Percentiles rank a stretch among this genome's conserved stretches.
Evolutionary conservation across 1,284 basidiomycete genomes (phyloP).

Genomic region (Phellopilus nigrolimitatus): DNA sequence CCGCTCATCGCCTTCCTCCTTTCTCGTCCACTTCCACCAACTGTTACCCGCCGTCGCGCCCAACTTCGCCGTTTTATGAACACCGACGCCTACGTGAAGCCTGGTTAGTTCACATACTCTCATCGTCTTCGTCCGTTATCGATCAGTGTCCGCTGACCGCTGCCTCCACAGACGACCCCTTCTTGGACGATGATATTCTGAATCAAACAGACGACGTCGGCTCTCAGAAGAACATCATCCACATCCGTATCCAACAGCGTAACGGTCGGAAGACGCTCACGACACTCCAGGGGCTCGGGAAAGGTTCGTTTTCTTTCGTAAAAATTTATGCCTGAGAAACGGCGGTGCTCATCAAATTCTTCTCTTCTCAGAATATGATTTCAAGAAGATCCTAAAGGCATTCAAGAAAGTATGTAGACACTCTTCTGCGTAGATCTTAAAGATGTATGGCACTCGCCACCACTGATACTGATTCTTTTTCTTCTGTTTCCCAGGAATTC

Average conservation of each 20-base stretch:
- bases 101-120: too few relatives aligned
- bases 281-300: constrained; percentile 94
- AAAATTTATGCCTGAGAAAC: background rate
- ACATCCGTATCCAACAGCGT: constrained; percentile 97
- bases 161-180: constrained; percentile 60
- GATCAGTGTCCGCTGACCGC: constrained; percentile 25
- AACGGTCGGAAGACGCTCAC: constrained; percentile 99
- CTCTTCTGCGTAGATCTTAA: constrained; percentile 4
- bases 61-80: constrained; percentile 69
- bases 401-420: constrained; percentile 82
- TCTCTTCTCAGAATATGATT: constrained; percentile 79
- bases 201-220: constrained; percentile 72
- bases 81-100: constrained; percentile 77
- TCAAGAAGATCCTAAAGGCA: constrained; percentile 97
- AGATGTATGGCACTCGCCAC: background rate
- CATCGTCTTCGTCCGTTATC: too few relatives aligned
- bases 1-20: background rate
- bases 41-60: background rate
- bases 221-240: constrained; percentile 84
- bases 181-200: constrained; percentile 83
- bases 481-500: constrained; percentile 74
- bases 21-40: background rate
- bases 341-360: background rate
- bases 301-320: constrained; percentile 51
- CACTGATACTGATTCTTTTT: constrained; percentile 10